Evolutionary conservation across 768 basidiomycete species (phyloP).

Genomic region (Rhizopogon vesiculosus): DNA sequence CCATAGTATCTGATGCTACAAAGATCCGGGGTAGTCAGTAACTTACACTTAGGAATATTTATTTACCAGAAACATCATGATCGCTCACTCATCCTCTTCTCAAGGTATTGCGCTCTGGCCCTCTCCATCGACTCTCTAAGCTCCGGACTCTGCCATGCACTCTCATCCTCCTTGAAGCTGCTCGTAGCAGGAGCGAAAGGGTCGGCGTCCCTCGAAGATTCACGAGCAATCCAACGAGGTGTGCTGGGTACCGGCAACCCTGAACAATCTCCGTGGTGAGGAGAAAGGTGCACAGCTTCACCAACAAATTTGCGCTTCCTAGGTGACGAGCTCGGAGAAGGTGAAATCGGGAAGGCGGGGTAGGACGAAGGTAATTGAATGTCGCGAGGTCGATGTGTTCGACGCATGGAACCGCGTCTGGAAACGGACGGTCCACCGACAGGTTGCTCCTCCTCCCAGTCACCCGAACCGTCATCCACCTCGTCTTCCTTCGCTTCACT

Average conservation of each 20-base stretch:
- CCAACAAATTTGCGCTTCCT: slow-evolving; percentile 27
- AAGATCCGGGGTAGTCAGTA: neutral
- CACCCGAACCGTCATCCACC: slow-evolving; percentile 69
- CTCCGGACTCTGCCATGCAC: slow-evolving; percentile 58
- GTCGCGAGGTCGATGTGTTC: slow-evolving; percentile 15
- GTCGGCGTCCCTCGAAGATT: slow-evolving; percentile 32
- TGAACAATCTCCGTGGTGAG: slow-evolving; percentile 14
- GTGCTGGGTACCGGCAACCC: slow-evolving; percentile 11
- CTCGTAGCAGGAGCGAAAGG: slow-evolving; percentile 13
- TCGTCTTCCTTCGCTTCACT: slow-evolving; percentile 71
- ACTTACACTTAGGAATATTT: slow-evolving; percentile 2
- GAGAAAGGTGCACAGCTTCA: slow-evolving; percentile 15
- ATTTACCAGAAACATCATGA: neutral
- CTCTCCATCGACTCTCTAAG: slow-evolving; percentile 67
- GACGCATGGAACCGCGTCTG: slow-evolving; percentile 21
- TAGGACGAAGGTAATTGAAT: slow-evolving; percentile 25
- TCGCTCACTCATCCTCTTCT: neutral
- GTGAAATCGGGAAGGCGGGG: slow-evolving; percentile 20
- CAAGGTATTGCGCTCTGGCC: slow-evolving; percentile 40
- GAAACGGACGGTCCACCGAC: slow-evolving; percentile 16
- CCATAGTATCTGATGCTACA: neutral
- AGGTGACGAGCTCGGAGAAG: slow-evolving; percentile 29
- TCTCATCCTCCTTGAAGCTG: slow-evolving; percentile 41
- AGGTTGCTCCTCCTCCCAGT: slow-evolving; percentile 67
- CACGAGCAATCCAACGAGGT: slow-evolving; percentile 18